phyloP scores from a whole-genome alignment of 2,329 filamentous ascomycete species.

The Fusarium pseudonygamai region DNA sequence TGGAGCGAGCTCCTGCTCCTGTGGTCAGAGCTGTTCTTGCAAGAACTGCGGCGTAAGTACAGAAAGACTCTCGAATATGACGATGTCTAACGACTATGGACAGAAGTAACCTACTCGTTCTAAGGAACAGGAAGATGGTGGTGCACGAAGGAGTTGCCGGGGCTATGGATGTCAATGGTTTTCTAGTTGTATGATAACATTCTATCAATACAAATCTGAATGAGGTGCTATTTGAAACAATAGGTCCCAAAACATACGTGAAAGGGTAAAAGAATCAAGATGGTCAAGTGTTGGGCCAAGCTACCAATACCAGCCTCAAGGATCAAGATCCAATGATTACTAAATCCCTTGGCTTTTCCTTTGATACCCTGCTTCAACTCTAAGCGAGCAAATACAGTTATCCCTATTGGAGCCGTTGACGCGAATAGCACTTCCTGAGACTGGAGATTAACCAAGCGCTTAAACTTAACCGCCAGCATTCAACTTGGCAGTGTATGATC shows the following conservation, averaged over 20 bases:
- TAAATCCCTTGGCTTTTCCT: no score
- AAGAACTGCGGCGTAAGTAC: slow-evolving; percentile 18
- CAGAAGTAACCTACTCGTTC: neutral
- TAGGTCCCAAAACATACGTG: no score
- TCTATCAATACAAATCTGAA: neutral
- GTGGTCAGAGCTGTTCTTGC: slow-evolving; percentile 13
- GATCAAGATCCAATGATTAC: neutral
- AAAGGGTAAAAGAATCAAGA: no score
- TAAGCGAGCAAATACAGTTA: neutral
- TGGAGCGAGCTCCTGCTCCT: neutral
- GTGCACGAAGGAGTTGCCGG: fast-evolving
- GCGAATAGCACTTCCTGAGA: neutral
- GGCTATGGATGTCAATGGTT: neutral
- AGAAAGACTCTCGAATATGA: fast-evolving
- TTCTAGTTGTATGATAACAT: no score
- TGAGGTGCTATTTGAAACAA: fast-evolving
- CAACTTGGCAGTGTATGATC: no score
- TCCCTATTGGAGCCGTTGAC: neutral
- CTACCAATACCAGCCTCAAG: neutral
- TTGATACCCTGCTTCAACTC: neutral
- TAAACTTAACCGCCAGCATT: neutral
- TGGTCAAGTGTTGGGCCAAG: no score
- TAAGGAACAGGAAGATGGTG: fast-evolving
- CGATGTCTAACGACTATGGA: fast-evolving
- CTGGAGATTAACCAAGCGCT: neutral